Base-by-base conservation (phyloP, 2,329 filamentous ascomycete species). In the Cercospora sojina region DNA sequence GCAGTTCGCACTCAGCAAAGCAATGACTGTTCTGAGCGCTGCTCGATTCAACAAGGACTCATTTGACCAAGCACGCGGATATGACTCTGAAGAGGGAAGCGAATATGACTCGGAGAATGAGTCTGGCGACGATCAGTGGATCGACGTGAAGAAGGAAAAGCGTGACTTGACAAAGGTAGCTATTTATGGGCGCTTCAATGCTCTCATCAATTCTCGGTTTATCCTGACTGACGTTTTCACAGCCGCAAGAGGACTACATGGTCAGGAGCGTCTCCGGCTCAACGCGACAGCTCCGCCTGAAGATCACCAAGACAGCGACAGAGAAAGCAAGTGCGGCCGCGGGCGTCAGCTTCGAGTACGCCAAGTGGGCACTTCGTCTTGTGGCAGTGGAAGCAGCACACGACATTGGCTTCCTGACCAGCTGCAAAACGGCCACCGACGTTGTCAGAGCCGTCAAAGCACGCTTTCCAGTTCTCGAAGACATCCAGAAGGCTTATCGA, bases 381-480 rank as follows among this genome's bases (percentile, higher is more conserved):
- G 47, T 59, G 7, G 47, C 62, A 25, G 13, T 62, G 35, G 66
- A 67, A 53, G 58, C 63, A 10, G 62, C 67, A 2, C 65, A 62
- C 31, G 67, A 67, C 10, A 59, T 70, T 20, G 67, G 67, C 57
- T 69, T 64, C 56, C 41, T 69, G 3, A 41, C 55, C 4, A 57
- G 47, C 27, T 65, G 64, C 38, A 60, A 64, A 13, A 67, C 67
- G 9, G 65, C 63, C 38, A 64, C 53, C 3, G 63, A 64, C 16
- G 64, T 55, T 9, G 59, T 67, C 12, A 12, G 43, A 7, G 59
- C 55, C n/a, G 47, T 67, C 49, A 67, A 67, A 41, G 16, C 38
- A 13, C 60, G 62, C 31, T 69, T 69, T 32, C 64, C 69, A 7
- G n/a, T 67, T 7, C 29, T 70, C 8, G 58, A 69, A 41, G 69